These are phyloP conservation scores for Glebionis coronaria DNA, from an alignment of 129 eudicot species.

Conservation along the genomic window DNA sequence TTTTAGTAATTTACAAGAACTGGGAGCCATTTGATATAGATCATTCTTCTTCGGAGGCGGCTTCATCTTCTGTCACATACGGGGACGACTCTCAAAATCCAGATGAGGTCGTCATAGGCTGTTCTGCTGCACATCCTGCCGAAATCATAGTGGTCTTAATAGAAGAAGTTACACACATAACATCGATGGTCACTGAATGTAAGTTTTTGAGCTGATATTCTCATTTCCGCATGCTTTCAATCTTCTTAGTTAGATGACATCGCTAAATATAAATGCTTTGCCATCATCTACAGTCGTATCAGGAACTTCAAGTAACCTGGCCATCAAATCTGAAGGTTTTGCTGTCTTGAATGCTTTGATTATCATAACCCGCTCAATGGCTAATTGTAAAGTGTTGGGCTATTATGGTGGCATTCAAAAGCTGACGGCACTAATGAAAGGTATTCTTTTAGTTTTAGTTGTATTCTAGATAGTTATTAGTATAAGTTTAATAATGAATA, in stretches of 20 bases:
- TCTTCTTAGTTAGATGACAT: conserved; percentile 19
- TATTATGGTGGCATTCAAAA: conserved; percentile 85
- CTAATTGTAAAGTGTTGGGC: conserved; percentile 89
- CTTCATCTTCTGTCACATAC: conserved; percentile 22
- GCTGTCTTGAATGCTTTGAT: conserved; percentile 73
- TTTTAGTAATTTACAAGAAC: conserved; percentile 59
- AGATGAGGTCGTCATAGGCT: conserved; percentile 63
- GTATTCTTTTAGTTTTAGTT: conserved; percentile 28
- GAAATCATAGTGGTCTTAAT: conserved; percentile 52
- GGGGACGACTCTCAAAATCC: conserved; percentile 36
- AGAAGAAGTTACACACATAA: conserved; percentile 62
- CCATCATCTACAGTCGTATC: conserved; percentile 44
- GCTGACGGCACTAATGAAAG: conserved; percentile 90
- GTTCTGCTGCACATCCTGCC: conserved; percentile 90
- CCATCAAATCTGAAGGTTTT: conserved; percentile 59
- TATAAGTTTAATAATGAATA: too few species aligned
- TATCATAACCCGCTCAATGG: conserved; percentile 70
- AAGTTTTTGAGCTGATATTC: too few species aligned
- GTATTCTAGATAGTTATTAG: not conserved
- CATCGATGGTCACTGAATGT: conserved; percentile 63
- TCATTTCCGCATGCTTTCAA: too few species aligned
- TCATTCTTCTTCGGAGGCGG: conserved; percentile 42
- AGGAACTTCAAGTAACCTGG: conserved; percentile 43
- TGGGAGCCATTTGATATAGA: conserved; percentile 72
- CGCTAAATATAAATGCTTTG: conserved; percentile 31